Percentiles rank a stretch among this genome's conserved stretches.
phyloP scores from a whole-genome alignment of 225 moss, liverwort and hornwort genomes.

The Sphagnum contortum region DNA sequence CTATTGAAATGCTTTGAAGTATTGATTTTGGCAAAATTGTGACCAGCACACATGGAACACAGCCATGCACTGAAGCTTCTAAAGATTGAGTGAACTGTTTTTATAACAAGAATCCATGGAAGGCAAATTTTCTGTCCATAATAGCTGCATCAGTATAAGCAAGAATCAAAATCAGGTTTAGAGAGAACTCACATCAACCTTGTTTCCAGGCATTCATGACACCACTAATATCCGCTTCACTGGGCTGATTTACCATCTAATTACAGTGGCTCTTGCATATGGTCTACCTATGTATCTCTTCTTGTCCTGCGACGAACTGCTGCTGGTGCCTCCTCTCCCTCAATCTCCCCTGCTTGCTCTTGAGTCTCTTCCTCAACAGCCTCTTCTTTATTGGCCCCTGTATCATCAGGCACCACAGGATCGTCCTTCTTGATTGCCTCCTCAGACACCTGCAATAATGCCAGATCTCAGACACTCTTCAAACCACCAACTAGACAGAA shows the following conservation, averaged over 20 bases:
- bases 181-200: slow-evolving; percentile 5
- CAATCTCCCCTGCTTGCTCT: slow-evolving; percentile 33
- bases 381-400: slow-evolving; percentile 12
- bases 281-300: slow-evolving; percentile 38
- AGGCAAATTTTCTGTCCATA: too few relatives aligned
- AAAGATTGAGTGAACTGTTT: too few relatives aligned
- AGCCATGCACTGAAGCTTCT: too few relatives aligned
- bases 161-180: slow-evolving; percentile 19
- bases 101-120: too few relatives aligned
- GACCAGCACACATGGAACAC: too few relatives aligned
- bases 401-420: slow-evolving; percentile 23
- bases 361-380: slow-evolving; percentile 20
- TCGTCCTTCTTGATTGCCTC: slow-evolving; percentile 39
- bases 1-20: too few relatives aligned
- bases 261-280: slow-evolving; percentile 8
- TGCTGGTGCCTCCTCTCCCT: slow-evolving; percentile 13
- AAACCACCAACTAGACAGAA: background rate
- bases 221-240: slow-evolving; percentile 15
- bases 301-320: slow-evolving; percentile 32
- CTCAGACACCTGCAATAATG: slow-evolving; percentile 12
- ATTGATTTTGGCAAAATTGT: too few relatives aligned
- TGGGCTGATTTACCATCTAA: slow-evolving; percentile 15
- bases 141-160: slow-evolving; percentile 1
- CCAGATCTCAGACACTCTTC: background rate
- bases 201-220: slow-evolving; percentile 7